Conservation (phyloP, 2,329 filamentous ascomycete genomes). For the Tolypocladium inflatum region DNA sequence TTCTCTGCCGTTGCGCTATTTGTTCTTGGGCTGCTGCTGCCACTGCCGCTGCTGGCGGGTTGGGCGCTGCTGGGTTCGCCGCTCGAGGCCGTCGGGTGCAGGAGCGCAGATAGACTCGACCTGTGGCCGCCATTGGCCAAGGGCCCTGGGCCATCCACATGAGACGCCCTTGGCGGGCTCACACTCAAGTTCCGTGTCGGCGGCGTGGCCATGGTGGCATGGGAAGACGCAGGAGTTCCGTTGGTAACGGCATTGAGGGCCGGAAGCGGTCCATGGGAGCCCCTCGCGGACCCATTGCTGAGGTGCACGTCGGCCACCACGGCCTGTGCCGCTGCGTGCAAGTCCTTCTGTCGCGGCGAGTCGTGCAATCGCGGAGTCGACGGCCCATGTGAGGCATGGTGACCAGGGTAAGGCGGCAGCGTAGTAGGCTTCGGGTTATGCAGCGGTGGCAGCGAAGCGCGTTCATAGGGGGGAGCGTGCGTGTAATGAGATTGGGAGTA, state of each 20-base stretch:
- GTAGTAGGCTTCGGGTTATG: conserved; percentile 19
- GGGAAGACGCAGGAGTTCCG: conserved; percentile 14
- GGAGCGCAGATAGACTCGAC: conserved; percentile 37
- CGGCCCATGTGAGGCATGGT: conserved; percentile 20
- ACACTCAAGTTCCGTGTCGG: conserved; percentile 36
- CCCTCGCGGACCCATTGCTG: conserved; percentile 21
- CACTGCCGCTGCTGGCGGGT: conserved; percentile 29
- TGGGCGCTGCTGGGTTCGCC: conserved; percentile 38
- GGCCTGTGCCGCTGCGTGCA: conserved; percentile 33
- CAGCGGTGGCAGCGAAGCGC: conserved; percentile 26
- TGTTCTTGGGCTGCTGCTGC: conserved; percentile 27
- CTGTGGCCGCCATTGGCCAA: conserved; percentile 19
- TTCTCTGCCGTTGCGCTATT: conserved; percentile 18
- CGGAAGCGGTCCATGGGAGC: conserved; percentile 34
- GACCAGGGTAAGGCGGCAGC: conserved; percentile 20
- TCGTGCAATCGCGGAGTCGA: conserved; percentile 26
- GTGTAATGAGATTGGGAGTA: conserved; percentile 19
- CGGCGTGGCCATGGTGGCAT: conserved; percentile 27
- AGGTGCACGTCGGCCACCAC: conserved; percentile 29
- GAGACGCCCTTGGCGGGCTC: conserved; percentile 35
- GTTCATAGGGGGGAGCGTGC: conserved; percentile 17
- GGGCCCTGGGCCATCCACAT: conserved; percentile 18
- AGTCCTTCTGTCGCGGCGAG: conserved; percentile 34
- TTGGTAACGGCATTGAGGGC: conserved; percentile 25
- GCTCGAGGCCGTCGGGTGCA: conserved; percentile 38